Evolutionary conservation across 495 filamentous ascomycete genomes (phyloP).

Genomic region (Penicillium cinerascens): DNA sequence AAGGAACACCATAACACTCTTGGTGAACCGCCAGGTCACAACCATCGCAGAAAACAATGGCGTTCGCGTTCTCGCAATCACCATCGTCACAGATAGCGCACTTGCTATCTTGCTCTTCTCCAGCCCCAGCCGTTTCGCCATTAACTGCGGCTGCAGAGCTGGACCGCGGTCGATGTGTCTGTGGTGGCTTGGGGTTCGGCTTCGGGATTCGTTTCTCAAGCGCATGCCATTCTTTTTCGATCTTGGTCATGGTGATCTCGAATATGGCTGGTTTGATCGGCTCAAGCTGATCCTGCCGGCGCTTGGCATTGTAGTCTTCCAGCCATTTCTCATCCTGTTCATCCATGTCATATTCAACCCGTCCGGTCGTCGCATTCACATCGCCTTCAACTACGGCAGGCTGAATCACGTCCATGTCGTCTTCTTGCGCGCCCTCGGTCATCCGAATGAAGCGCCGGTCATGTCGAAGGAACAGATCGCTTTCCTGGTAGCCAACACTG

Average conservation of each 20-base stretch:
- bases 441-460: conserved; percentile 74
- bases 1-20: conserved; percentile 98
- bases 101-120: conserved; percentile 95
- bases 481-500: conserved; percentile 91
- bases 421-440: conserved; percentile 72
- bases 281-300: conserved; percentile 68
- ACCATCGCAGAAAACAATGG: conserved; percentile 98
- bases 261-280: conserved; percentile 89
- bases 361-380: conserved; percentile 56
- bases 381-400: conserved; percentile 60
- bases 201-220: conserved; percentile 96
- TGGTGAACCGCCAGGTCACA: conserved; percentile 98
- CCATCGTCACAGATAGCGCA: conserved; percentile 98
- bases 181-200: conserved; percentile 89
- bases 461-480: conserved; percentile 77
- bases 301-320: conserved; percentile 72
- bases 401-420: conserved; percentile 69
- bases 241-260: conserved; percentile 96
- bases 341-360: conserved; percentile 99
- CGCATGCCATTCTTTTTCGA: conserved; percentile 97
- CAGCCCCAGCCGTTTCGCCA: conserved; percentile 73
- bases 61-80: conserved; percentile 99
- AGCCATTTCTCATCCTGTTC: conserved; percentile 98
- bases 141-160: conserved; percentile 91
- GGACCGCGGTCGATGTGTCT: conserved; percentile 83